Conservation (phyloP, 169 alveolate species). For the Cryptosporidium ubiquitum region DNA sequence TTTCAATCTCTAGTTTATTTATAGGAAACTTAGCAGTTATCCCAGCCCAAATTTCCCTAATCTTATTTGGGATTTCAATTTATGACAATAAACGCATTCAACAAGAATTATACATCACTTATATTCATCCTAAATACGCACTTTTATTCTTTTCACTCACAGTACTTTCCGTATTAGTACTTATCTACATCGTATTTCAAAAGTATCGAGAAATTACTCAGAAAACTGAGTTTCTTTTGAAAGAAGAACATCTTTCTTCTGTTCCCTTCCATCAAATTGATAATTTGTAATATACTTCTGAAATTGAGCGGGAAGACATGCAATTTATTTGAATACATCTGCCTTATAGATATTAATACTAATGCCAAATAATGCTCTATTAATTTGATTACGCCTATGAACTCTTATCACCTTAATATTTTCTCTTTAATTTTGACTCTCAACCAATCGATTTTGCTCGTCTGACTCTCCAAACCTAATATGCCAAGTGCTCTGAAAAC, state of each 20-base stretch:
- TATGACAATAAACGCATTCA: neutral
- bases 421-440: too few species aligned
- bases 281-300: neutral
- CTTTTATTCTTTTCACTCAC: neutral
- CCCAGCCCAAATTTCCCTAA: slow-evolving; percentile 13
- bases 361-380: neutral
- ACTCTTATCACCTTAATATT: too few species aligned
- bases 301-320: neutral
- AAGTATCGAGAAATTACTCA: neutral
- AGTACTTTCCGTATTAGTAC: neutral
- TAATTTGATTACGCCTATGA: too few species aligned
- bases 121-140: slow-evolving; percentile 7
- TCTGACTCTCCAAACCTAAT: too few species aligned
- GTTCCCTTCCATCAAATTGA: neutral
- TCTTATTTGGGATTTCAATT: slow-evolving; percentile 9
- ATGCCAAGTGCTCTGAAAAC: too few species aligned
- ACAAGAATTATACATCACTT: neutral
- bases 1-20: neutral
- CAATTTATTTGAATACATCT: neutral
- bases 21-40: slow-evolving; percentile 45
- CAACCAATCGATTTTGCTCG: too few species aligned
- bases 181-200: slow-evolving; percentile 6
- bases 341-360: too few species aligned
- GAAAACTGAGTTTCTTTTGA: neutral
- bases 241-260: neutral